Percentiles rank a stretch among this genome's conserved stretches.
phyloP scores from a whole-genome alignment of 2,329 filamentous ascomycete genomes.

The Fusarium sp. region DNA sequence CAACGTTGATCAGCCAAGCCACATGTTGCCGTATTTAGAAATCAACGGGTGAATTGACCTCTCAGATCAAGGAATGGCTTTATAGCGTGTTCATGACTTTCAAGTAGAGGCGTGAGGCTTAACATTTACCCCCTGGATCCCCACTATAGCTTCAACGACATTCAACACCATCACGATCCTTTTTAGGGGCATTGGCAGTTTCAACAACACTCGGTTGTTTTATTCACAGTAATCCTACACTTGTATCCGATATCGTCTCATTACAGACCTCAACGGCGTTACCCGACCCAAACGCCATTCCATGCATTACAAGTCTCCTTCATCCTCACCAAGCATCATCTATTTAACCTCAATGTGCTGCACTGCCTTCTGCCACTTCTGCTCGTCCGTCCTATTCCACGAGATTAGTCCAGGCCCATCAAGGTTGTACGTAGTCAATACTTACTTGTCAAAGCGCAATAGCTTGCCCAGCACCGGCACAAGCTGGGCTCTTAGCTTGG shows the following conservation, averaged over 20 bases:
- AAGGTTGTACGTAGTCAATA: conserved; percentile 21
- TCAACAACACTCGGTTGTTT: background rate
- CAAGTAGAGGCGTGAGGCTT: conserved; percentile 6
- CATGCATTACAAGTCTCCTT: conserved; percentile 3
- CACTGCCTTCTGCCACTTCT: conserved; percentile 86
- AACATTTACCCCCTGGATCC: background rate
- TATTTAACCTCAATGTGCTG: conserved; percentile 57
- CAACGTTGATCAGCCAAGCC: background rate
- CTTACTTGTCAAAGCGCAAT: conserved; percentile 79
- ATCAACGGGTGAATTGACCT: background rate
- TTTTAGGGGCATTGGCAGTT: background rate
- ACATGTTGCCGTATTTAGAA: background rate
- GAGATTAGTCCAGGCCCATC: background rate
- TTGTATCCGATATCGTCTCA: background rate
- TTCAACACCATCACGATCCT: conserved; percentile 5
- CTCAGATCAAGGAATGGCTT: background rate
- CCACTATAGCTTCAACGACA: background rate
- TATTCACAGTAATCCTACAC: conserved; percentile 34
- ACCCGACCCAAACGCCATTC: conserved; percentile 29
- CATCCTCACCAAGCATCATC: background rate
- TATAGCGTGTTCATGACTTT: conserved; percentile 5
- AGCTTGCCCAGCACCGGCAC: conserved; percentile 81
- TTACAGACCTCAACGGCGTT: conserved; percentile 1
- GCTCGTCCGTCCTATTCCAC: conserved; percentile 69
- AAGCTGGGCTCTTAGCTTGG: conserved; percentile 76